A percentile compares a stretch with the other conserved stretches of the same genome.
phyloP scores from a whole-genome alignment of 371 early-diverging fungal species.

The Coemansia sp. region DNA sequence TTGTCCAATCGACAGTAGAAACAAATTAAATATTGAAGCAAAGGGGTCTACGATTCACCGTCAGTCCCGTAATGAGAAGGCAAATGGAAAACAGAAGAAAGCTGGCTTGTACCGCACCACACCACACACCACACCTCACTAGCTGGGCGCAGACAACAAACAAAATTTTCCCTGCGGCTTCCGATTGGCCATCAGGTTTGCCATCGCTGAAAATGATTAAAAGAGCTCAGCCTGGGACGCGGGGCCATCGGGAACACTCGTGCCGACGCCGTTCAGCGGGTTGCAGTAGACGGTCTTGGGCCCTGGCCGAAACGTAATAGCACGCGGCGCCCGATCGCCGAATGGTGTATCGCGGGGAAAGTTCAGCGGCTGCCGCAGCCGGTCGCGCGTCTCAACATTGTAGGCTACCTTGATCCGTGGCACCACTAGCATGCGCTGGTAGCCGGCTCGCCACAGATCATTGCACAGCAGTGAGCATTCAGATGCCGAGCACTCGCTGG shows the following conservation, averaged over 20 bases:
- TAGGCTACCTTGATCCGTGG: slow-evolving; percentile 54
- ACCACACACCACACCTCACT: background rate
- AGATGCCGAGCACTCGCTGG: slow-evolving; percentile 53
- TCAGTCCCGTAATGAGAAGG: too few relatives aligned
- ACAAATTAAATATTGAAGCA: too few relatives aligned
- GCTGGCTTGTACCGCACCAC: background rate
- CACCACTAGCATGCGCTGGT: slow-evolving; percentile 44
- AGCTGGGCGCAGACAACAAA: background rate
- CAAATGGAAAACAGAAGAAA: too few relatives aligned
- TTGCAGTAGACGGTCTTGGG: slow-evolving; percentile 43
- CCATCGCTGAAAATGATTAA: background rate
- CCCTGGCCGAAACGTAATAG: slow-evolving; percentile 27
- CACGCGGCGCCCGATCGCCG: background rate
- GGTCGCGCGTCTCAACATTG: slow-evolving; percentile 34
- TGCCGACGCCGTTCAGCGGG: slow-evolving; percentile 25
- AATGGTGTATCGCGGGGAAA: slow-evolving; percentile 31
- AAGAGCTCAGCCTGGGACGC: slow-evolving; percentile 9
- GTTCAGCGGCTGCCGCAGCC: slow-evolving; percentile 20
- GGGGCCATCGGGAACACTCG: slow-evolving; percentile 29
- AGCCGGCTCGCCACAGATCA: slow-evolving; percentile 52
- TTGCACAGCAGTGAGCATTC: slow-evolving; percentile 56
- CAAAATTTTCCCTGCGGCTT: slow-evolving; percentile 1
- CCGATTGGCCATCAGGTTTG: background rate
- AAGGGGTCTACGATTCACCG: too few relatives aligned
- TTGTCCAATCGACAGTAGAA: too few relatives aligned